Percentiles rank a stretch among this genome's conserved stretches.
Evolutionary conservation across 2,329 filamentous ascomycete genomes (phyloP).

Genomic region (Chalaropsis ovoidea): DNA sequence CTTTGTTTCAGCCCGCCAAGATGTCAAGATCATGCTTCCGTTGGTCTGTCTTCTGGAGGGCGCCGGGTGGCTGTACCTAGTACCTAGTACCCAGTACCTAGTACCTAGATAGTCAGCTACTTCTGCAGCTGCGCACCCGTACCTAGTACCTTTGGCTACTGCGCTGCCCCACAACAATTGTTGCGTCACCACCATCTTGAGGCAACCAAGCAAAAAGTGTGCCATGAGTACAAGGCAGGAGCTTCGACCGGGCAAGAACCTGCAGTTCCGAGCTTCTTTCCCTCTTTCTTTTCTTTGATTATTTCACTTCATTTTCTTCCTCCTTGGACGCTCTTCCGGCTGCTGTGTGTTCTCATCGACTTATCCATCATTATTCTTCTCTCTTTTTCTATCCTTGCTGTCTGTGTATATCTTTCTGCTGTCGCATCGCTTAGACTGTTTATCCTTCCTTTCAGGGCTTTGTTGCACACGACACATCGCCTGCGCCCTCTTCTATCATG

Average conservation of each 20-base stretch:
- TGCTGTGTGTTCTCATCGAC: background rate
- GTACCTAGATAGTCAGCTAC: too few species aligned
- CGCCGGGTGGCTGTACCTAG: background rate
- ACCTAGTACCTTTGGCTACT: too few species aligned
- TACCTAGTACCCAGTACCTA: too few species aligned
- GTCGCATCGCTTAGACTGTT: background rate
- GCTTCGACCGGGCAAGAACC: background rate
- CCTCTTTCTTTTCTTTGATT: slow-evolving; percentile 6
- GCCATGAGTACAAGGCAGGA: background rate
- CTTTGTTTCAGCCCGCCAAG: background rate
- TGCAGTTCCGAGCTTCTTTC: background rate
- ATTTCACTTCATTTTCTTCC: background rate
- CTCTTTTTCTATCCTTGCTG: background rate
- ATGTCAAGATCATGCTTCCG: background rate
- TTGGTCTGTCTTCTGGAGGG: background rate
- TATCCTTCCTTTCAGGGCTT: background rate
- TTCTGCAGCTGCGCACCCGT: too few species aligned
- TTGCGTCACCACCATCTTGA: slow-evolving; percentile 1
- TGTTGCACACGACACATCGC: background rate
- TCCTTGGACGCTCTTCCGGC: background rate
- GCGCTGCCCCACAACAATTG: background rate
- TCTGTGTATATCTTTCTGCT: background rate
- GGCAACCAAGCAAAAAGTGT: background rate
- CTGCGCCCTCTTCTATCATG: slow-evolving; percentile 13
- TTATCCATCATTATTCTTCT: slow-evolving; percentile 12